Evolutionary conservation across 805 yeast genomes (phyloP), one percentile per base, ranked within the genome.

Genomic region (Kazachstania kunashirensis): DNA sequence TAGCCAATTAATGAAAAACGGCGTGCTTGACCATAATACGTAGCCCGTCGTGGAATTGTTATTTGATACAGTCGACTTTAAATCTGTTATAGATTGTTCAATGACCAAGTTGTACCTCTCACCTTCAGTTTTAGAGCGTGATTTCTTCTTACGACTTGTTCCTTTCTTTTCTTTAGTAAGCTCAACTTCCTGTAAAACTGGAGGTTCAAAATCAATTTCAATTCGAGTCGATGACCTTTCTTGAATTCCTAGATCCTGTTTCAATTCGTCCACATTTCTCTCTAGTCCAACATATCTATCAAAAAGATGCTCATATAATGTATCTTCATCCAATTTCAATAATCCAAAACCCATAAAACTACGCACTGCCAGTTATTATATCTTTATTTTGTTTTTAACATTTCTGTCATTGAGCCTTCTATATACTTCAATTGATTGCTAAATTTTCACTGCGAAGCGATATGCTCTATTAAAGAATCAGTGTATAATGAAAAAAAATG

Each of bases 21-120:
- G 55, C 1, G 62, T 48, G 1, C 60, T 55, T 6, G 56, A 51
- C 64, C 64, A 59, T 7, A 58, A 40, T 5, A 59, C 63, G 38
- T 49, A 59, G 5, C 64, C 64, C 3, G 64, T 59, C 2, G 64
- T 59, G 12, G 64, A 59, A 34, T 58, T 59, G 16, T 47, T 46
- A 33, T 58, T 59, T 24, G 52, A 53, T 11, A 36, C 42, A 0
- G 50, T 44, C 3, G 64, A 59, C 27, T 45, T 42, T 7, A 59
- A 39, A 18, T 54, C 44, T 1, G 60, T 42, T 8, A 58, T 33
- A 2, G 55, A 48, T 39, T 59, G 63, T 19, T 48, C 47, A n/a
- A 59, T 28, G 6, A 30, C 36, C 12, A 59, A 42, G 10, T 45
- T 40, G 29, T 49, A 57, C 13, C 43, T 37, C 19, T 50, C 47